A percentile compares a stretch with the other conserved stretches of the same genome.
Conservation (phyloP, 1,284 basidiomycete genomes). For the Puccinia triticina region DNA sequence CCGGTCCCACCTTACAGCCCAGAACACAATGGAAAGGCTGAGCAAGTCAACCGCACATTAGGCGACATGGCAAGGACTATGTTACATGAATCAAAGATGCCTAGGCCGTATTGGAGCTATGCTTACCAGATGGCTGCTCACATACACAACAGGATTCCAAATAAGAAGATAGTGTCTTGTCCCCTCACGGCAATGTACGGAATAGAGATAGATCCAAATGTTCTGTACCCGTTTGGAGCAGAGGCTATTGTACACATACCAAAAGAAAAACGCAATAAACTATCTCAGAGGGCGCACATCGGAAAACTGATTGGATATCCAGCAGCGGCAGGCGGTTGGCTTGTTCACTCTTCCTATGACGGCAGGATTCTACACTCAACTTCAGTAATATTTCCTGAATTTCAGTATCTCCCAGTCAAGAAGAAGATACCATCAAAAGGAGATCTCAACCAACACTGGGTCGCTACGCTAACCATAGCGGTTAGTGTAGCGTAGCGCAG, state of each 20-base stretch:
- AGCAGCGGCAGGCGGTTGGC: no score
- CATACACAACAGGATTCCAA: constrained; percentile 14
- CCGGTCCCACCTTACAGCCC: background rate
- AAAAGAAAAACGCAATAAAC: no score
- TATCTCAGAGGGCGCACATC: no score
- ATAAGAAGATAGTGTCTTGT: background rate
- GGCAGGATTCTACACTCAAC: background rate
- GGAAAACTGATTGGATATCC: no score
- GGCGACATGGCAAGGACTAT: constrained; percentile 19
- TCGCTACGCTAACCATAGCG: no score
- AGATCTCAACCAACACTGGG: no score
- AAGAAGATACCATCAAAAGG: no score
- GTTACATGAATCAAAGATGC: background rate
- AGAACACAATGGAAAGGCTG: constrained; percentile 28
- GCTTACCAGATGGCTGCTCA: background rate
- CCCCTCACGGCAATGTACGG: no score
- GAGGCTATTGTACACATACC: no score
- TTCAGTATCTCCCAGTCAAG: background rate
- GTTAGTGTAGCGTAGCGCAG: no score
- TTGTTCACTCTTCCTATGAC: background rate
- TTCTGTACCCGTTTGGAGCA: no score
- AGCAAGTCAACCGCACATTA: constrained; percentile 13
- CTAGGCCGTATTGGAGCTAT: background rate
- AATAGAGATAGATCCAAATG: no score
- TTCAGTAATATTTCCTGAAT: background rate